Evolutionary conservation across 768 basidiomycete species (phyloP).

Genomic region (Pisolithus tinctorius): DNA sequence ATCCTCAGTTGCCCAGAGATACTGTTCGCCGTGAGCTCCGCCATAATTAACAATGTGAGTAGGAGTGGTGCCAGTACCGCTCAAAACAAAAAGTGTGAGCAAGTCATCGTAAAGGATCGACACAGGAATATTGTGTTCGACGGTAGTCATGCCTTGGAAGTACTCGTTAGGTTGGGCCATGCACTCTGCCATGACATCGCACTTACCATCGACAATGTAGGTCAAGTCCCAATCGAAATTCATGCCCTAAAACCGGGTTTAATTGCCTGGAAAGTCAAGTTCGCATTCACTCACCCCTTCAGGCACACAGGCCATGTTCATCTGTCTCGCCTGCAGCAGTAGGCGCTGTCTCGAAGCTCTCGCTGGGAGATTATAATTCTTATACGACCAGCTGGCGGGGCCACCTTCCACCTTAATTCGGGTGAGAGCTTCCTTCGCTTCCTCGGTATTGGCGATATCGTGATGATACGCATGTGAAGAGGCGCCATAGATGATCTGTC

Average conservation of each 20-base stretch:
- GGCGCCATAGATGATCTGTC: conserved; percentile 45
- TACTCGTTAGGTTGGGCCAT: not conserved
- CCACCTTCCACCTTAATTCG: conserved; percentile 72
- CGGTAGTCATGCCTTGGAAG: conserved; percentile 61
- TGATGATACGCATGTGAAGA: conserved; percentile 53
- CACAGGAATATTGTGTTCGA: conserved; percentile 66
- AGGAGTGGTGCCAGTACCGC: conserved; percentile 67
- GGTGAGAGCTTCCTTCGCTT: conserved; percentile 58
- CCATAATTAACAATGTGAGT: conserved; percentile 77
- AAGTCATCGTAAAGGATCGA: conserved; percentile 63
- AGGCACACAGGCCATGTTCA: conserved; percentile 66
- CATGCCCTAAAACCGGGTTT: conserved; percentile 43
- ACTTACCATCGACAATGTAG: conserved; percentile 67
- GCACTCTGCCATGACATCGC: not conserved
- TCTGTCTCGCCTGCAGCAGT: conserved; percentile 50
- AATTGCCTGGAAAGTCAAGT: not conserved
- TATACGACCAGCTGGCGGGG: conserved; percentile 64
- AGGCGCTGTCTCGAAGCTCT: conserved; percentile 65
- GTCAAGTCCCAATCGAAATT: conserved; percentile 75
- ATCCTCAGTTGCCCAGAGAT: conserved; percentile 60
- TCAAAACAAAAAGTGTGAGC: conserved; percentile 51
- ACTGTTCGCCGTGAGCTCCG: conserved; percentile 61
- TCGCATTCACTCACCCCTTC: conserved; percentile 44
- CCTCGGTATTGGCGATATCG: conserved; percentile 53
- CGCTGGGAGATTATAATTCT: conserved; percentile 69